These are phyloP conservation scores for Glonium stellatum DNA, from an alignment of 495 filamentous ascomycete species.

Conservation along the genomic window DNA sequence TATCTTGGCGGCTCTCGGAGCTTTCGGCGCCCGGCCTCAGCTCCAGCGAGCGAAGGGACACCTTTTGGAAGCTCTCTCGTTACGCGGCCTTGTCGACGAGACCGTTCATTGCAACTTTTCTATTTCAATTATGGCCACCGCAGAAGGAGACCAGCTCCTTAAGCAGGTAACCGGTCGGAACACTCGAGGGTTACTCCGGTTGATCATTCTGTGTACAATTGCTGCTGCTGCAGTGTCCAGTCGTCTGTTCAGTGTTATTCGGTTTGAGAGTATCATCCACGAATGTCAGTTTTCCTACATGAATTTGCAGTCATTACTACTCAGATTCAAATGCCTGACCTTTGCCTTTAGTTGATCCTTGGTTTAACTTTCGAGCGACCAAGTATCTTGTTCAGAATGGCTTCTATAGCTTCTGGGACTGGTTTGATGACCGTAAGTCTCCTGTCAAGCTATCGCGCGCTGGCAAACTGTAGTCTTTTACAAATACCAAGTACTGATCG, in stretches of 20 bases:
- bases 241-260: conserved; percentile 98
- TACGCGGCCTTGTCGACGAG: conserved; percentile 14
- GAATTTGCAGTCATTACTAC: conserved; percentile 8
- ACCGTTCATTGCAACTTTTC: conserved; percentile 12
- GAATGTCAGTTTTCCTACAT: conserved; percentile 64
- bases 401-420: conserved; percentile 99
- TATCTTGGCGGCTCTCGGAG: neutral
- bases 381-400: conserved; percentile 95
- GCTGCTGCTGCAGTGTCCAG: conserved; percentile 88
- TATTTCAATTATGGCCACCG: conserved; percentile 17
- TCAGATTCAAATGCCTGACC: conserved; percentile 28
- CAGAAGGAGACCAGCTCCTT: conserved; percentile 48
- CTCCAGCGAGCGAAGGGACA: conserved; percentile 9
- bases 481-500: conserved; percentile 10
- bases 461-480: neutral
- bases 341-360: conserved; percentile 81
- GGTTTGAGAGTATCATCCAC: conserved; percentile 99
- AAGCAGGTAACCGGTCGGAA: conserved; percentile 63
- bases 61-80: conserved; percentile 12
- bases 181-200: conserved; percentile 77
- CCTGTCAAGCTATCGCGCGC: neutral
- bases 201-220: conserved; percentile 88
- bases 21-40: neutral
- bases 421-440: conserved; percentile 92
- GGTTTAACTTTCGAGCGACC: conserved; percentile 99